These are phyloP conservation scores for Zymoseptoria tritici DNA, from an alignment of 2,329 filamentous ascomycete species.

Conservation along the genomic window DNA sequence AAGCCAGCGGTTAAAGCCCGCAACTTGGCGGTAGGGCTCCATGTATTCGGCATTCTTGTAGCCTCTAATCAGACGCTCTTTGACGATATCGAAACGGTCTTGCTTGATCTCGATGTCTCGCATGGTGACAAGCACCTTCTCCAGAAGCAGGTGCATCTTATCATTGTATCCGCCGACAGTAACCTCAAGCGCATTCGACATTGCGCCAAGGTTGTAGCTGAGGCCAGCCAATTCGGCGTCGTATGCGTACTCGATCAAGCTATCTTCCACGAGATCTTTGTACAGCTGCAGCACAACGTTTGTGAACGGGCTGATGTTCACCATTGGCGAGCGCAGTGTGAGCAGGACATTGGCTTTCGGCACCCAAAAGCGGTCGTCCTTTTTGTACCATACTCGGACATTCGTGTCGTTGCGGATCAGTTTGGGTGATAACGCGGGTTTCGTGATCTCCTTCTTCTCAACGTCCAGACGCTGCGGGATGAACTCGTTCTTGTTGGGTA, in stretches of 20 bases:
- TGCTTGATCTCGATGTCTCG: slow-evolving; percentile 74
- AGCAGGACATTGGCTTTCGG: slow-evolving; percentile 85
- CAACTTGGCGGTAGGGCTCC: slow-evolving; percentile 82
- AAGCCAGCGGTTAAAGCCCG: slow-evolving; percentile 74
- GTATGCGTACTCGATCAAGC: slow-evolving; percentile 86
- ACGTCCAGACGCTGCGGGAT: slow-evolving; percentile 90
- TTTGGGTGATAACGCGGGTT: slow-evolving; percentile 65
- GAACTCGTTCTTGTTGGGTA: slow-evolving; percentile 92
- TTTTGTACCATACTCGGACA: slow-evolving; percentile 91
- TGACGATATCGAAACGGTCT: slow-evolving; percentile 87
- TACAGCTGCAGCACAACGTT: slow-evolving; percentile 72
- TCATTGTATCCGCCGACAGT: slow-evolving; percentile 90
- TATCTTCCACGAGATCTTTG: slow-evolving; percentile 79
- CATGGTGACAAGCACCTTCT: slow-evolving; percentile 80
- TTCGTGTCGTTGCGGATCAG: slow-evolving; percentile 77
- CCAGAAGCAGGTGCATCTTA: slow-evolving; percentile 81
- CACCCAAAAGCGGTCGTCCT: slow-evolving; percentile 97
- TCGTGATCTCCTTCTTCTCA: slow-evolving; percentile 81
- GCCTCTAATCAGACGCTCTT: slow-evolving; percentile 68
- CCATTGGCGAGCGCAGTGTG: slow-evolving; percentile 69
- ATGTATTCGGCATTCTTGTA: slow-evolving; percentile 83
- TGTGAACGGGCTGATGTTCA: slow-evolving; percentile 71
- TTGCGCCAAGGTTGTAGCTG: slow-evolving; percentile 69
- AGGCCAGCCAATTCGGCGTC: slow-evolving; percentile 90
- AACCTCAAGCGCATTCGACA: slow-evolving; percentile 66